Percentiles rank a stretch among this genome's conserved stretches.
phyloP scores from a whole-genome alignment of 2,329 filamentous ascomycete species.

The Trichoderma citrinoviride region DNA sequence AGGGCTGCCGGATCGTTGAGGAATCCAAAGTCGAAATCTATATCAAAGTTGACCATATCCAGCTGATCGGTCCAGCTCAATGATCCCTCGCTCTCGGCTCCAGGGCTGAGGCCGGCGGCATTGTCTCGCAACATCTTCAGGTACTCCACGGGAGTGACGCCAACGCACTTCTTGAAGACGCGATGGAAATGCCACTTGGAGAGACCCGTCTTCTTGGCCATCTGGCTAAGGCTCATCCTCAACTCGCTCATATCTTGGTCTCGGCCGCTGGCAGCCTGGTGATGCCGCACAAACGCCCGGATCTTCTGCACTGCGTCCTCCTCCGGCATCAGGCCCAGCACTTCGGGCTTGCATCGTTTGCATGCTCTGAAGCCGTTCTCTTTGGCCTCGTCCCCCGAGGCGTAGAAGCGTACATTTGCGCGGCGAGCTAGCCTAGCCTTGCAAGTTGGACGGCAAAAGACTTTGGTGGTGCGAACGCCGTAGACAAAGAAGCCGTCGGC shows the following conservation, averaged over 20 bases:
- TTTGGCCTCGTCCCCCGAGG: constrained; percentile 44
- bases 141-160: constrained; percentile 45
- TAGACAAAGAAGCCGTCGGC: constrained; percentile 45
- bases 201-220: constrained; percentile 51
- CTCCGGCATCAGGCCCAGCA: constrained; percentile 41
- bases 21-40: constrained; percentile 17
- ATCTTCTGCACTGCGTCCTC: constrained; percentile 45
- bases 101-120: neutral
- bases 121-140: constrained; percentile 11
- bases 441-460: constrained; percentile 62
- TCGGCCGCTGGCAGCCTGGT: constrained; percentile 28
- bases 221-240: constrained; percentile 40
- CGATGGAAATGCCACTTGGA: constrained; percentile 59
- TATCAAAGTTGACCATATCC: constrained; percentile 2
- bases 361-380: constrained; percentile 53
- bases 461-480: constrained; percentile 44
- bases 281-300: constrained; percentile 33
- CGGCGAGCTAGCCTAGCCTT: constrained; percentile 58
- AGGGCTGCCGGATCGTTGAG: neutral
- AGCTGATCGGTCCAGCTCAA: constrained; percentile 18
- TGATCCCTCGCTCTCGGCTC: neutral
- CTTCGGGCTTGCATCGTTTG: constrained; percentile 53
- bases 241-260: constrained; percentile 8
- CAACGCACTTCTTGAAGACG: constrained; percentile 55
- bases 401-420: constrained; percentile 58